phyloP scores from a whole-genome alignment of 2,329 filamentous ascomycete genomes.

The Penicillium olsonii region DNA sequence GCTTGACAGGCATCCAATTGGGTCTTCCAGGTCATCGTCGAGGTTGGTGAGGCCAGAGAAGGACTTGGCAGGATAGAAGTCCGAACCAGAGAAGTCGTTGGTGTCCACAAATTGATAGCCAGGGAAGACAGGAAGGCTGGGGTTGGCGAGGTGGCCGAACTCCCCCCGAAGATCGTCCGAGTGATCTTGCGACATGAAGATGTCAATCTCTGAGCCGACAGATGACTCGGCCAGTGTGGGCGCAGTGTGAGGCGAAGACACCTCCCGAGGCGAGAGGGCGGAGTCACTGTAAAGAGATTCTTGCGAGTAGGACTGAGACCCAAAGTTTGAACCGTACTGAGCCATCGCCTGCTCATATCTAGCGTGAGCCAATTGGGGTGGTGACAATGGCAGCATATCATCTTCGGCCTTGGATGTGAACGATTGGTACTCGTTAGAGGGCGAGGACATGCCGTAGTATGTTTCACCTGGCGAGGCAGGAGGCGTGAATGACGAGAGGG shows the following conservation, averaged over 20 bases:
- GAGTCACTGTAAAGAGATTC: constrained; percentile 33
- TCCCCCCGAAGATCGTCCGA: constrained; percentile 32
- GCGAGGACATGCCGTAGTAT: constrained; percentile 41
- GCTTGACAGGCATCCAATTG: constrained; percentile 42
- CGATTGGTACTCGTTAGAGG: constrained; percentile 36
- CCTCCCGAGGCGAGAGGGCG: constrained; percentile 31
- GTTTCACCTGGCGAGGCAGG: constrained; percentile 48
- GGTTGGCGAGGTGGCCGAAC: constrained; percentile 31
- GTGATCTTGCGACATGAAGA: constrained; percentile 42
- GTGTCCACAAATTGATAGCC: constrained; percentile 22
- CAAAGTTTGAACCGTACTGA: constrained; percentile 14
- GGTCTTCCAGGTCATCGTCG: constrained; percentile 37
- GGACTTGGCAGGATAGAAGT: constrained; percentile 38
- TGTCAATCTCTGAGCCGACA: constrained; percentile 40
- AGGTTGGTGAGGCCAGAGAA: constrained; percentile 27
- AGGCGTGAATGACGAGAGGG: constrained; percentile 50
- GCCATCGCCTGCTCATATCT: constrained; percentile 27
- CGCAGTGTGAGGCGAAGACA: constrained; percentile 41
- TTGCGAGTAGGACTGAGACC: constrained; percentile 25
- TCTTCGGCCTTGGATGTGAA: constrained; percentile 42
- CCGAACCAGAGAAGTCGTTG: constrained; percentile 32
- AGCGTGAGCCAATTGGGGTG: constrained; percentile 25
- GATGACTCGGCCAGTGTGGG: constrained; percentile 38
- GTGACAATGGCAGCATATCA: constrained; percentile 39
- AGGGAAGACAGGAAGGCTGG: constrained; percentile 35